Evolutionary conservation across 306 rosid species (phyloP).

Genomic region (Carpinus viminea): DNA sequence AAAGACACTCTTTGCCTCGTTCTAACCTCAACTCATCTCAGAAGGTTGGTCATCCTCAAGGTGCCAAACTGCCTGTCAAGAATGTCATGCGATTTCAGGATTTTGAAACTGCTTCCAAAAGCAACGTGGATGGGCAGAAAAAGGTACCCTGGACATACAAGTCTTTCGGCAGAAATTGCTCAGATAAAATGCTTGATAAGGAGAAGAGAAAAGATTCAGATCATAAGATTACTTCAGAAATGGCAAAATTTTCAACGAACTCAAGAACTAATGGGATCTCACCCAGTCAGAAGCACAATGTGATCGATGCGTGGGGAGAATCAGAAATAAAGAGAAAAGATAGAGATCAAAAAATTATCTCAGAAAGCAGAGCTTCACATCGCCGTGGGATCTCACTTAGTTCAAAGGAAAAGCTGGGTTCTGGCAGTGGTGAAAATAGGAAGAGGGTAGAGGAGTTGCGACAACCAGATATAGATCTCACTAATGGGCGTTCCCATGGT

Average conservation of each 20-base stretch:
- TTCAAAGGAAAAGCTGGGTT: constrained; percentile 38
- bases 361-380: constrained; percentile 34
- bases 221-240: constrained; percentile 36
- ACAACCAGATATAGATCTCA: constrained; percentile 34
- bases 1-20: constrained; percentile 28
- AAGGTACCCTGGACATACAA: constrained; percentile 30
- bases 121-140: constrained; percentile 39
- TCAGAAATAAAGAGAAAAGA: constrained; percentile 43
- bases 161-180: constrained; percentile 41
- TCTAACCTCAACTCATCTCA: constrained; percentile 38
- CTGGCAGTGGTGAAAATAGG: constrained; percentile 36
- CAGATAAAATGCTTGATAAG: constrained; percentile 37
- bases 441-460: constrained; percentile 33
- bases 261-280: constrained; percentile 33
- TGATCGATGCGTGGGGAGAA: constrained; percentile 36
- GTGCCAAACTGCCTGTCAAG: constrained; percentile 34
- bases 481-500: constrained; percentile 27
- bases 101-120: constrained; percentile 40
- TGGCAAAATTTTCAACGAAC: constrained; percentile 33
- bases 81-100: constrained; percentile 38
- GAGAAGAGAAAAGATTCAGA: constrained; percentile 35
- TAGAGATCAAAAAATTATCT: constrained; percentile 30
- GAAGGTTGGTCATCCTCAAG: constrained; percentile 33
- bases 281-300: constrained; percentile 34
- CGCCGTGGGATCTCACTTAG: constrained; percentile 32